A percentile compares a stretch with the other conserved stretches of the same genome.
phyloP scores from a whole-genome alignment of 2,329 filamentous ascomycete species.

The Gnomoniopsis sp. region DNA sequence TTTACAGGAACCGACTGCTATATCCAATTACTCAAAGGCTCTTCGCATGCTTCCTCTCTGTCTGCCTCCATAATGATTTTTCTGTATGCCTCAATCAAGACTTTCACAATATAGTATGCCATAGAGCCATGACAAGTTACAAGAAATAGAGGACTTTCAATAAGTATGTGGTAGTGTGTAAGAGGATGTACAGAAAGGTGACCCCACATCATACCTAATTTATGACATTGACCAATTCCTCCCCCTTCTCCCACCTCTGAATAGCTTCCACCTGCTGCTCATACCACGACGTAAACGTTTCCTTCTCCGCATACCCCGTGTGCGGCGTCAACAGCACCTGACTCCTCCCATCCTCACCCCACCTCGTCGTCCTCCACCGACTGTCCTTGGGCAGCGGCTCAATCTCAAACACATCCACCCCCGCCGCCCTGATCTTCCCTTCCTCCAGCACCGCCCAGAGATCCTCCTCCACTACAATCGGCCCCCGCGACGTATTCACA shows the following conservation, averaged over 20 bases:
- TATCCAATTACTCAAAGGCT: no score
- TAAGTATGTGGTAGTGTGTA: no score
- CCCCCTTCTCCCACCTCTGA: conserved; percentile 41
- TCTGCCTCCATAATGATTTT: no score
- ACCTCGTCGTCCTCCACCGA: conserved; percentile 61
- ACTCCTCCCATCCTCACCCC: conserved; percentile 58
- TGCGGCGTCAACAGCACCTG: conserved; percentile 66
- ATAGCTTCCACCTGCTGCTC: conserved; percentile 63
- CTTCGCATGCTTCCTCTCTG: no score
- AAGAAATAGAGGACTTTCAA: no score
- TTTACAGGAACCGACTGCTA: no score
- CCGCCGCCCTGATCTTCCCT: conserved; percentile 62
- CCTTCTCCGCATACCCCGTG: conserved; percentile 70
- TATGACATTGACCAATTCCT: conserved; percentile 9
- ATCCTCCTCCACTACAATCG: conserved; percentile 64
- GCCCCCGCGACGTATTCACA: conserved; percentile 70
- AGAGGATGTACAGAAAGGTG: no score
- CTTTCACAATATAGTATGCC: no score
- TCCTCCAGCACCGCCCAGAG: conserved; percentile 55
- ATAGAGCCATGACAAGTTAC: no score
- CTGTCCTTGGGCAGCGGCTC: conserved; percentile 67
- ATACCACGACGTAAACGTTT: conserved; percentile 64
- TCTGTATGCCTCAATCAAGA: no score
- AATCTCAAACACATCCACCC: conserved; percentile 70
- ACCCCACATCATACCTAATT: not conserved